These are phyloP conservation scores for Penicillium sp. DNA, from an alignment of 2,329 filamentous ascomycete genomes.

Conservation along the genomic window DNA sequence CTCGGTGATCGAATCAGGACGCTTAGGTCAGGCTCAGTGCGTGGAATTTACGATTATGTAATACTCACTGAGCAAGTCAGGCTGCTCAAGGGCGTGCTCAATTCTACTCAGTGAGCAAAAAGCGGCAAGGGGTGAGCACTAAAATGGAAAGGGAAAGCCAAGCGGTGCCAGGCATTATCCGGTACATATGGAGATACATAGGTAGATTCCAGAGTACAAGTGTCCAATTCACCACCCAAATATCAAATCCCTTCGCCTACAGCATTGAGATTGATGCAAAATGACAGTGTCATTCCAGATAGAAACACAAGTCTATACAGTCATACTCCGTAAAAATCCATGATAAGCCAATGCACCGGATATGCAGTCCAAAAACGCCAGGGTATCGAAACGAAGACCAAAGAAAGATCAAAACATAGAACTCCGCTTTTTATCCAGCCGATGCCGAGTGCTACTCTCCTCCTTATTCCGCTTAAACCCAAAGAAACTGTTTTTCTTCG, in stretches of 20 bases:
- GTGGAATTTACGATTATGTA: no score
- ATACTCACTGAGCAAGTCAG: no score
- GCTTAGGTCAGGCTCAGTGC: neutral
- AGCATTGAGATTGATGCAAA: no score
- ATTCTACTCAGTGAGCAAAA: neutral
- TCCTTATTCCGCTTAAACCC: constrained; percentile 37
- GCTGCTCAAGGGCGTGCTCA: no score
- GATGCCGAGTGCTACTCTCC: constrained; percentile 28
- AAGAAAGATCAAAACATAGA: constrained; percentile 40
- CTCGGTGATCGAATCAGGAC: neutral
- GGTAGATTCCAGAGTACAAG: no score
- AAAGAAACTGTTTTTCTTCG: constrained; percentile 46
- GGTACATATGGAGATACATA: no score
- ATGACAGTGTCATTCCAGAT: neutral
- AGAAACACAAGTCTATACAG: neutral
- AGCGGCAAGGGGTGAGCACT: no score
- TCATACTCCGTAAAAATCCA: neutral
- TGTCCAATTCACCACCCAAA: no score
- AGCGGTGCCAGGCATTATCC: no score
- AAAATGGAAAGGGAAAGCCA: no score
- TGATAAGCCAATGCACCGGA: neutral
- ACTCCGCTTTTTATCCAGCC: constrained; percentile 44
- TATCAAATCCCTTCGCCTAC: no score
- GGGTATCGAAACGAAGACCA: constrained; percentile 13
- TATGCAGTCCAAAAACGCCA: constrained; percentile 5